phyloP scores from a whole-genome alignment of 2,329 filamentous ascomycete species.

The Phoma sp. region DNA sequence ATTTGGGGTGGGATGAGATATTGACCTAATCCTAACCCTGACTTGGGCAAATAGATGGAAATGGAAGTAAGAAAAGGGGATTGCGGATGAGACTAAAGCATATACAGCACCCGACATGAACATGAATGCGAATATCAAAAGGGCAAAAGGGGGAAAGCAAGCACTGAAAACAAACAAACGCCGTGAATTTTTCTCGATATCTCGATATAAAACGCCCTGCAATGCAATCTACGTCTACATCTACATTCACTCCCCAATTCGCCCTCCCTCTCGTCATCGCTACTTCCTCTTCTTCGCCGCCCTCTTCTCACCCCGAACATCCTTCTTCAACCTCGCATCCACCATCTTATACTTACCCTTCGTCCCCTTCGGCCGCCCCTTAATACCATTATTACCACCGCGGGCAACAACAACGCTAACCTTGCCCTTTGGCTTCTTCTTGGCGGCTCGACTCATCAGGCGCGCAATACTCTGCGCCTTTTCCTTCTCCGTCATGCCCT shows the following conservation, averaged over 20 bases:
- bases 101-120: no score
- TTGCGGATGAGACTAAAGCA: no score
- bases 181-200: no score
- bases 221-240: neutral
- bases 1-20: no score
- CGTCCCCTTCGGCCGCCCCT: slow-evolving; percentile 86
- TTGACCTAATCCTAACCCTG: no score
- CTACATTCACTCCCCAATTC: neutral
- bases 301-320: slow-evolving; percentile 86
- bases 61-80: no score
- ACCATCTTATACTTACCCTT: slow-evolving; percentile 99
- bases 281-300: slow-evolving; percentile 74
- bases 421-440: slow-evolving; percentile 83
- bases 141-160: no score
- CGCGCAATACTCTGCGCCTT: slow-evolving; percentile 86
- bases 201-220: slow-evolving; percentile 12
- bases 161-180: no score
- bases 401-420: slow-evolving; percentile 89
- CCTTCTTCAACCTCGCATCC: slow-evolving; percentile 94
- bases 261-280: neutral
- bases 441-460: slow-evolving; percentile 80
- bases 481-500: slow-evolving; percentile 93
- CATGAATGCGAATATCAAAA: neutral
- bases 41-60: no score
- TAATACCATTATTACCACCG: slow-evolving; percentile 83